These are phyloP conservation scores for Aegilops speltoides DNA, from an alignment of 176 grass and related monocot species.

Conservation along the genomic window DNA sequence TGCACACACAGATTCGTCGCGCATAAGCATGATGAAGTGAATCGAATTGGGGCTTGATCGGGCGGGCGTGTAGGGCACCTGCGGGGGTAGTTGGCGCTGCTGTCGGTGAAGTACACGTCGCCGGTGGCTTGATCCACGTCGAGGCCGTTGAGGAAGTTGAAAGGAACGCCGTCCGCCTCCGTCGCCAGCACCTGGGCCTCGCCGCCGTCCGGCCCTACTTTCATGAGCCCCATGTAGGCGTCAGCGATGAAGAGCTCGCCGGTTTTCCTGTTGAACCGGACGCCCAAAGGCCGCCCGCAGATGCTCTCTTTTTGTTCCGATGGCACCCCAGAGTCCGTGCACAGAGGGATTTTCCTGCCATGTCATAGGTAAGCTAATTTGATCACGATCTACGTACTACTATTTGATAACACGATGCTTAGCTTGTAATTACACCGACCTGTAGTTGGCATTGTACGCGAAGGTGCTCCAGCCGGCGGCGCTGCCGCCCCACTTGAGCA, in stretches of 20 bases:
- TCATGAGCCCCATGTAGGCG: slow-evolving; percentile 51
- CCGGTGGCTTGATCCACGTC: slow-evolving; percentile 43
- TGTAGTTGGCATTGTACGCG: slow-evolving; percentile 37
- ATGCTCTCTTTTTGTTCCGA: slow-evolving; percentile 34
- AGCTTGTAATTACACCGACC: not conserved
- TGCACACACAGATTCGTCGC: no score
- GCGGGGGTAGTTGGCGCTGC: slow-evolving; percentile 31
- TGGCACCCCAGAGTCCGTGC: not conserved
- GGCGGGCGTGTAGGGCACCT: not conserved
- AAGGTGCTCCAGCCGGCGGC: slow-evolving; percentile 33
- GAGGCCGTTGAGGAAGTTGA: slow-evolving; percentile 31
- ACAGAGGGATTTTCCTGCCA: not conserved
- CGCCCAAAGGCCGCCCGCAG: slow-evolving; percentile 48
- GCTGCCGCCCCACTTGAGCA: slow-evolving; percentile 49
- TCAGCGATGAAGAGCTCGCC: slow-evolving; percentile 59
- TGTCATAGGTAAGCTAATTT: not conserved
- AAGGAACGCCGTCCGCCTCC: slow-evolving; percentile 35
- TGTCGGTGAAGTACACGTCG: slow-evolving; percentile 55
- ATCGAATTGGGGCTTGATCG: not conserved
- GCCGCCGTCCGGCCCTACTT: slow-evolving; percentile 34
- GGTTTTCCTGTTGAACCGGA: slow-evolving; percentile 49
- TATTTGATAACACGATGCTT: not conserved
- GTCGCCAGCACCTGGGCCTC: slow-evolving; percentile 19
- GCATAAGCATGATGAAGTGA: no score
- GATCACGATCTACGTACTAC: not conserved